phyloP scores from a whole-genome alignment of 768 basidiomycete genomes.

The Auricularia sp. region DNA sequence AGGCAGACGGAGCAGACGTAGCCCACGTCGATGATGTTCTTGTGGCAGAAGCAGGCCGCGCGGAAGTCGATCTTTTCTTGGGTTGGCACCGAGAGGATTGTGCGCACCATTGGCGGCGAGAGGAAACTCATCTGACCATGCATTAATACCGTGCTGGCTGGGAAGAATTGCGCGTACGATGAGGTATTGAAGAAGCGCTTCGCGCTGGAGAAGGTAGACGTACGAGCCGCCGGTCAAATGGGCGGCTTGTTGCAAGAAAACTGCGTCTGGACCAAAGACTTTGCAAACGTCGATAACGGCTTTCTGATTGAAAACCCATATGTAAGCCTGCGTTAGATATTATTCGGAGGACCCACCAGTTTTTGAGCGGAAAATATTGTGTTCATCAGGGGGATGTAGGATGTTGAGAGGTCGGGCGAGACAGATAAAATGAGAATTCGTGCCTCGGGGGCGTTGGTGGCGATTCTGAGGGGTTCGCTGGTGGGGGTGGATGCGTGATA shows the following conservation, averaged over 20 bases:
- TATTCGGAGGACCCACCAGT: slow-evolving; percentile 23
- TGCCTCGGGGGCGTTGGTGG: slow-evolving; percentile 30
- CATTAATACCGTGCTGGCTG: slow-evolving; percentile 1
- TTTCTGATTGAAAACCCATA: slow-evolving; percentile 44
- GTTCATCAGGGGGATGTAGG: slow-evolving; percentile 98
- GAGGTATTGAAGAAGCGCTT: slow-evolving; percentile 86
- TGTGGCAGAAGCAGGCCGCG: slow-evolving; percentile 98
- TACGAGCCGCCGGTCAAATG: slow-evolving; percentile 94
- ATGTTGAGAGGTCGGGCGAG: slow-evolving; percentile 78
- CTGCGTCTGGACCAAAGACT: slow-evolving; percentile 77
- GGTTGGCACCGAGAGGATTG: slow-evolving; percentile 72
- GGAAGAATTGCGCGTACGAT: slow-evolving; percentile 38
- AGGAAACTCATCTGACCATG: slow-evolving; percentile 71
- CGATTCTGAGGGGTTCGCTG: slow-evolving; percentile 12
- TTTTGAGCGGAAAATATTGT: slow-evolving; percentile 99
- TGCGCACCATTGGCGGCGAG: slow-evolving; percentile 59
- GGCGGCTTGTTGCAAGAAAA: slow-evolving; percentile 95
- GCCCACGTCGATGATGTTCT: slow-evolving; percentile 90
- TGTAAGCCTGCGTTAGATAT: not conserved
- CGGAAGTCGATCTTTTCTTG: slow-evolving; percentile 95
- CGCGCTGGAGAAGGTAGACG: slow-evolving; percentile 68
- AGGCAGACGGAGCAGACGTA: slow-evolving; percentile 99
- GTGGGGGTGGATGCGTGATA: slow-evolving; percentile 29
- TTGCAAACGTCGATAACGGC: slow-evolving; percentile 96
- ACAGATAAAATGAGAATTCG: slow-evolving; percentile 77